Evolutionary conservation across 2,329 filamentous ascomycete species (phyloP), one percentile per base, ranked within the genome.

Genomic region (Aspergillus awamori): DNA sequence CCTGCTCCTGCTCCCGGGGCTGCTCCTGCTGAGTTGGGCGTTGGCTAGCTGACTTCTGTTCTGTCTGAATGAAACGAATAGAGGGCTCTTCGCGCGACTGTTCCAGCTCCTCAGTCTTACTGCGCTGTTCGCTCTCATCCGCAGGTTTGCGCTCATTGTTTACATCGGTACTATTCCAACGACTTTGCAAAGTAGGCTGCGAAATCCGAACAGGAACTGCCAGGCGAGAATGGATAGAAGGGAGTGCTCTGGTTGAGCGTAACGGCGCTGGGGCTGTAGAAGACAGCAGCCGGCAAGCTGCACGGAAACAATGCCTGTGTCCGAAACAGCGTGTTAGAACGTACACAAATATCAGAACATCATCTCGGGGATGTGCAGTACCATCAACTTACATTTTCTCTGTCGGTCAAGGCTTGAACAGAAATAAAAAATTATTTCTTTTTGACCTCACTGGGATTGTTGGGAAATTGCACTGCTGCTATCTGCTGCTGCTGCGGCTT

Each of bases 291-390:
- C 85, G 83, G 70, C 82, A 78, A 67, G 85, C 84, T 66, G 82
- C 79, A 70, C 86, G 84, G 67, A 89, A 77, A 65, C 80, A 79
- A 77, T 82, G 83, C 86, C 85, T 88, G 65, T 24, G 22, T 20
- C 54, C 41, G 26, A 41, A 33, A 5, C 6, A 4, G 10, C 20
- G 4, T 4, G 43, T 41, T 22, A 58, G 24, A 38, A 53, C 43
- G 20, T 26, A 38, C 11, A 47, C 41, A 15, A 17, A 5, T 13
- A n/a, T 22, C 15, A n/a, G n/a, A 15, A 17, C 1, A n/a, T 11
- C 20, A 1, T 13, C 17, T 36, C 24, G 4, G 8, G 1, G 11
- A 36, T 10, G 11, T 47, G 22, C 8, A 7, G 10, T 24, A n/a
- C 47, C n/a, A 36, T 22, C 15, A 15, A 56, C 53, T 36, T 33